phyloP scores from a whole-genome alignment of 331 rosid species.

The Acacia concinna region DNA sequence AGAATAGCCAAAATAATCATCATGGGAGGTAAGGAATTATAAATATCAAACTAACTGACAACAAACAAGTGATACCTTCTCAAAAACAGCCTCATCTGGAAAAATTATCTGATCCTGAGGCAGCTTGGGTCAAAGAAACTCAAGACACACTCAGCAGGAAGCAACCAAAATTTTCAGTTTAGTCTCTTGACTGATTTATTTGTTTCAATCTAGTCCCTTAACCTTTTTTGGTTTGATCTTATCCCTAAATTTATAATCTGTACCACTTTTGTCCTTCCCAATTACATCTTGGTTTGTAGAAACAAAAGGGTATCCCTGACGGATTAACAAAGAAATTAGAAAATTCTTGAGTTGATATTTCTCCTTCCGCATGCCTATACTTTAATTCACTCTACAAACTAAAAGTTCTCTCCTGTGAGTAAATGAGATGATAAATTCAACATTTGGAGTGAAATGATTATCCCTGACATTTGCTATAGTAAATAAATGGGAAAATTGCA shows the following conservation, averaged over 20 bases:
- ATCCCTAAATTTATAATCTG: neutral
- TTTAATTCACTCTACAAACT: neutral
- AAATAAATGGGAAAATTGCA: no score
- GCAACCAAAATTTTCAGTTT: conserved; percentile 7
- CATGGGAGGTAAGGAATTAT: conserved; percentile 1
- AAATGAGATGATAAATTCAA: neutral
- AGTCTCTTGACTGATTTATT: neutral
- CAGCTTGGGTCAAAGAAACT: conserved; percentile 55
- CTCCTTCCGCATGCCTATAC: neutral
- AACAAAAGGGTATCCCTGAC: neutral
- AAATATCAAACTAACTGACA: conserved; percentile 23
- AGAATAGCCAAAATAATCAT: conserved; percentile 14
- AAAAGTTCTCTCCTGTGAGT: neutral
- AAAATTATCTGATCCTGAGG: conserved; percentile 88
- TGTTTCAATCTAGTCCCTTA: neutral
- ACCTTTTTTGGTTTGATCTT: neutral
- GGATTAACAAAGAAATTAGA: neutral
- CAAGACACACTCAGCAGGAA: conserved; percentile 21
- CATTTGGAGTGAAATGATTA: neutral
- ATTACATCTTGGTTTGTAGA: neutral
- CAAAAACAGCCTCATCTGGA: conserved; percentile 92
- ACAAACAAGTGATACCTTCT: conserved; percentile 58
- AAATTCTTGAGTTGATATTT: neutral
- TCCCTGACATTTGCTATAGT: neutral
- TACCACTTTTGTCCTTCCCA: neutral